phyloP scores from a whole-genome alignment of 495 filamentous ascomycete species.

The Pyrenula massariospora region DNA sequence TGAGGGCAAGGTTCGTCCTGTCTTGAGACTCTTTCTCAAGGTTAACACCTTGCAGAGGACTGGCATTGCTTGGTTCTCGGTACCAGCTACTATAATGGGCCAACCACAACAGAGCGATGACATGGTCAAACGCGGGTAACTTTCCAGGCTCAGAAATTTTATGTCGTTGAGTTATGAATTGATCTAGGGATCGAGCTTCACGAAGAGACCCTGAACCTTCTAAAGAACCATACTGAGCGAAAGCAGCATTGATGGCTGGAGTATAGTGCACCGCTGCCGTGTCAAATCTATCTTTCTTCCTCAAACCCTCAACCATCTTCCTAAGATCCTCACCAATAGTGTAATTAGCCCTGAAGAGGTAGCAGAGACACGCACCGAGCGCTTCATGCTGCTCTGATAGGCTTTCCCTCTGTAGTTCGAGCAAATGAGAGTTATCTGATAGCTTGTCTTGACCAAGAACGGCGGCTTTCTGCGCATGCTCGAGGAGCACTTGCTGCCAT shows the following conservation, averaged over 20 bases:
- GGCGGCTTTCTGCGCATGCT: conserved; percentile 57
- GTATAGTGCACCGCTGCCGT: conserved; percentile 64
- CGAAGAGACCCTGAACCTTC: conserved; percentile 47
- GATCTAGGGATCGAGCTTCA: conserved; percentile 57
- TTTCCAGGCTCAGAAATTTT: conserved; percentile 56
- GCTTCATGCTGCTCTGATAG: conserved; percentile 79
- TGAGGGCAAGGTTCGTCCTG: conserved; percentile 57
- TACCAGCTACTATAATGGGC: conserved; percentile 87
- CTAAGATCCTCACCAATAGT: conserved; percentile 61
- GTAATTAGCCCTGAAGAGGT: conserved; percentile 63
- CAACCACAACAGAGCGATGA: conserved; percentile 70
- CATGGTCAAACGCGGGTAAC: conserved; percentile 62
- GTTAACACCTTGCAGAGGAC: conserved; percentile 41
- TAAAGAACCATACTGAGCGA: conserved; percentile 60
- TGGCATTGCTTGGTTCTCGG: conserved; percentile 49
- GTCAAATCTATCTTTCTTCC: conserved; percentile 61
- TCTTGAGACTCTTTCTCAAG: conserved; percentile 53
- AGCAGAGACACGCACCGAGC: conserved; percentile 62
- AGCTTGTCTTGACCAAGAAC: conserved; percentile 51
- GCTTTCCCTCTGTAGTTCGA: conserved; percentile 59
- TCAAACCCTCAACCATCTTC: conserved; percentile 50
- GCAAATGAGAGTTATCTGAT: conserved; percentile 51
- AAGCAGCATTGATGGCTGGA: conserved; percentile 60
- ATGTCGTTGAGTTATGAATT: conserved; percentile 42
- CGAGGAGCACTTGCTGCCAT: conserved; percentile 58